phyloP scores from a whole-genome alignment of 371 early-diverging fungal genomes.

The Apophysomyces ossiformis region DNA sequence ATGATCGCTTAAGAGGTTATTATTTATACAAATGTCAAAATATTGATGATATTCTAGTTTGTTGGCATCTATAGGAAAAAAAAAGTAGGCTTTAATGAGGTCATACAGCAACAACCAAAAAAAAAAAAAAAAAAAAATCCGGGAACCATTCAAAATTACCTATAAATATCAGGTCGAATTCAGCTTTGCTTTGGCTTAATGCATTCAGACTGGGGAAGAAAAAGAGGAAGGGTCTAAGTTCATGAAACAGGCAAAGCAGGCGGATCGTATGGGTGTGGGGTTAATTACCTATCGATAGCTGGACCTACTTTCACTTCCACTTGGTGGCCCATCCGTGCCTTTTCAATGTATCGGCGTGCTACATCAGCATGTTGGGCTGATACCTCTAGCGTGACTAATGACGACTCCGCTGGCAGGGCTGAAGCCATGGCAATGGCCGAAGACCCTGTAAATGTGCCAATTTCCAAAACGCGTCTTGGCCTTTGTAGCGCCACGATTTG shows the following conservation, averaged over 20 bases:
- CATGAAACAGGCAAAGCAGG: constrained; percentile 9
- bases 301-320: constrained; percentile 31
- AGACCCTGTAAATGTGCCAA: constrained; percentile 68
- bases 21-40: constrained; percentile 53
- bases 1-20: constrained; percentile 47
- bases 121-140: background rate
- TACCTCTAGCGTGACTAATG: constrained; percentile 52
- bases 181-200: constrained; percentile 22
- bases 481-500: constrained; percentile 41
- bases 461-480: constrained; percentile 51
- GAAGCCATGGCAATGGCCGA: constrained; percentile 67
- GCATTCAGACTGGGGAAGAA: constrained; percentile 26
- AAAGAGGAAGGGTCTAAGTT: background rate
- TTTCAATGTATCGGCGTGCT: constrained; percentile 43
- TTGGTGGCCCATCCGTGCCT: constrained; percentile 18
- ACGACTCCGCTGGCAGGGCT: constrained; percentile 35
- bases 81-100: background rate
- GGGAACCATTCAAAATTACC: constrained; percentile 36
- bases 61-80: constrained; percentile 57
- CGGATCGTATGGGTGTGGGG: background rate
- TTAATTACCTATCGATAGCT: constrained; percentile 37
- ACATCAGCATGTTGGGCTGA: constrained; percentile 41
- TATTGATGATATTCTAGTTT: constrained; percentile 62
- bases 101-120: background rate
- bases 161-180: constrained; percentile 60